Evolutionary conservation across 495 filamentous ascomycete species (phyloP), one percentile per base, ranked within the genome.

Genomic region (Penicillium dipodomyicola): DNA sequence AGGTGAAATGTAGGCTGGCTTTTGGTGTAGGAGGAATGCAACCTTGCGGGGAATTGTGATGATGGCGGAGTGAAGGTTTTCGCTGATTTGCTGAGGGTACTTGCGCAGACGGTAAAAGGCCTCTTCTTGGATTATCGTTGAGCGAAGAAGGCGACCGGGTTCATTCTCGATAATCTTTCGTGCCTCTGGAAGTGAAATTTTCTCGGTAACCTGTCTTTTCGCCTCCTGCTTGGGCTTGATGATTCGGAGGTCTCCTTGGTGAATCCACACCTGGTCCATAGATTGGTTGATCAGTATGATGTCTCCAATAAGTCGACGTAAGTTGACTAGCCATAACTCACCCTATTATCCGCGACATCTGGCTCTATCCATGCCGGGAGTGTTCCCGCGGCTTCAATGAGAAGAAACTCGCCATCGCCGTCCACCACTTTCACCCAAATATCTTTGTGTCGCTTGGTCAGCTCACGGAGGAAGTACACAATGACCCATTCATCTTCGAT

Each of bases 401-500:
- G 83, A 33, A 98, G 81, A 63, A 98, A 98, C 65, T 98, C 90
- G 57, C 94, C 94, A 74, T 97, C 95, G 23, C 84, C 85, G 69
- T 98, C 94, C 58, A 79, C 83, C 5, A 96, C 82, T 46, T 86
- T 82, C 40, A 92, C 80, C 94, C 93, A 97, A 8, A 92, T 74
- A 53, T 89, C 81, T 50, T 81, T 77, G 59, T 88, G 90, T 52
- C 82, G 71, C 62, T 78, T 87, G 65, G 85, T 92, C 56, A 97
- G 72, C 64, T 91, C 87, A 35, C 88, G 84, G n/a, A 98, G 80
- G 11, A 97, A 70, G 70, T 92, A 96, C 25, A 97, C 91, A 50
- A 97, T 85, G 2, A 97, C 82, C 94, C 94, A 98, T 75, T 97
- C 95, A 65, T 98, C 94, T 64, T 96, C 94, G 8, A 97, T 85